Evolutionary conservation across 129 eudicot species (phyloP).

Genomic region (Erigeron canadensis): DNA sequence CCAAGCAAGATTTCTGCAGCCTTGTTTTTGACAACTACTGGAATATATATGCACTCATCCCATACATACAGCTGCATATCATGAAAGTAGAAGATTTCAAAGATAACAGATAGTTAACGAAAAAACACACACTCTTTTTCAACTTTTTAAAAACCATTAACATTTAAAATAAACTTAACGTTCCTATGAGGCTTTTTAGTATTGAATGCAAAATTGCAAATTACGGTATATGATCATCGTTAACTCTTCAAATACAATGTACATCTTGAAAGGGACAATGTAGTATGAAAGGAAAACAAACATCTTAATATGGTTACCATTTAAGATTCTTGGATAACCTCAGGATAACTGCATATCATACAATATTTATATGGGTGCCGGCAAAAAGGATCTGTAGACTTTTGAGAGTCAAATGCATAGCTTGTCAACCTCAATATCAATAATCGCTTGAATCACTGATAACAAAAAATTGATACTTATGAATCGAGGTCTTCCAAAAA

Average conservation of each 20-base stretch:
- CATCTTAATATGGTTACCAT: no score
- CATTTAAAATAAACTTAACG: not conserved
- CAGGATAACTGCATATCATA: not conserved
- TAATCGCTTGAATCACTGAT: not conserved
- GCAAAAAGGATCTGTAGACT: no score
- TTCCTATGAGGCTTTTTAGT: not conserved
- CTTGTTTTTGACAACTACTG: conserved; percentile 65
- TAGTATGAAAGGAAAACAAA: not conserved
- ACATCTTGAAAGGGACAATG: not conserved
- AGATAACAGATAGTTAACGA: not conserved
- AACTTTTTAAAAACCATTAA: not conserved
- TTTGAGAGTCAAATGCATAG: no score
- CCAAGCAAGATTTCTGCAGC: conserved; percentile 78
- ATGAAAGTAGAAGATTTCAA: not conserved
- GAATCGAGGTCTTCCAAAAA: no score
- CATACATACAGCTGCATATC: conserved; percentile 76
- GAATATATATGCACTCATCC: conserved; percentile 64
- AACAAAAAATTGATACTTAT: no score
- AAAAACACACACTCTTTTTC: not conserved
- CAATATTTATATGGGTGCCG: no score
- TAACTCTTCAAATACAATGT: not conserved
- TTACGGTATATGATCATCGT: not conserved
- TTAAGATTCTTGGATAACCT: not conserved
- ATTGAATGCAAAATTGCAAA: not conserved
- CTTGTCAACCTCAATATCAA: not conserved